phyloP scores from a whole-genome alignment of 2,329 filamentous ascomycete species.

The Atkinsonella hypoxylon region DNA sequence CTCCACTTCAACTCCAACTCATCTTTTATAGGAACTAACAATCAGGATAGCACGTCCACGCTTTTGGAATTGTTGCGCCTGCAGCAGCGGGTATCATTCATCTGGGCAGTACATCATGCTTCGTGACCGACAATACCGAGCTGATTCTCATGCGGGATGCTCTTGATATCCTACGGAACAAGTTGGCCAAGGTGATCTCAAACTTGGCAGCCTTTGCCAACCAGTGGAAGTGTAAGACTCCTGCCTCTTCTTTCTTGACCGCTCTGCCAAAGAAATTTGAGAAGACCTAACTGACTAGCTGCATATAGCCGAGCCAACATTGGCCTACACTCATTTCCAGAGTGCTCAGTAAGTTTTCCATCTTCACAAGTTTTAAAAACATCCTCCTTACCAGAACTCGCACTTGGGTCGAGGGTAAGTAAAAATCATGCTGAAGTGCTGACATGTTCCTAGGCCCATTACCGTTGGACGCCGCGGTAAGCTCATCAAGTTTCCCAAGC shows the following conservation, averaged over 20 bases:
- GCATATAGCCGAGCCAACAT: conserved; percentile 40
- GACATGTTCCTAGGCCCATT: conserved; percentile 7
- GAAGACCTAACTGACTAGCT: neutral
- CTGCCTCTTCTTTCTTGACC: conserved; percentile 2
- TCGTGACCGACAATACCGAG: conserved; percentile 63
- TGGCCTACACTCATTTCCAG: conserved; percentile 68
- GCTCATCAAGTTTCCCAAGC: conserved; percentile 1
- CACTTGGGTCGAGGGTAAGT: neutral
- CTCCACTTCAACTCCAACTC: neutral
- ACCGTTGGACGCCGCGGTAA: conserved; percentile 10
- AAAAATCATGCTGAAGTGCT: neutral
- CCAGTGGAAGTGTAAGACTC: conserved; percentile 47
- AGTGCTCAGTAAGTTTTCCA: conserved; percentile 31
- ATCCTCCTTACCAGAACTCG: neutral
- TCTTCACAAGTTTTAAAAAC: neutral
- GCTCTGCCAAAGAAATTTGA: neutral
- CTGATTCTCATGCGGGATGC: conserved; percentile 55
- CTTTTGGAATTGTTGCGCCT: conserved; percentile 61
- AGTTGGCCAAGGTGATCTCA: conserved; percentile 65
- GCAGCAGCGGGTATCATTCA: conserved; percentile 78
- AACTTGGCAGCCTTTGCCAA: conserved; percentile 63
- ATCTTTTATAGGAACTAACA: conserved; percentile 14
- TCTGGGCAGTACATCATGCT: conserved; percentile 33
- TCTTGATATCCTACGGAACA: conserved; percentile 63
- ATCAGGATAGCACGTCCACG: conserved; percentile 48